Base-by-base conservation (phyloP, 768 basidiomycete species). In the Boletus eberwhitei region DNA sequence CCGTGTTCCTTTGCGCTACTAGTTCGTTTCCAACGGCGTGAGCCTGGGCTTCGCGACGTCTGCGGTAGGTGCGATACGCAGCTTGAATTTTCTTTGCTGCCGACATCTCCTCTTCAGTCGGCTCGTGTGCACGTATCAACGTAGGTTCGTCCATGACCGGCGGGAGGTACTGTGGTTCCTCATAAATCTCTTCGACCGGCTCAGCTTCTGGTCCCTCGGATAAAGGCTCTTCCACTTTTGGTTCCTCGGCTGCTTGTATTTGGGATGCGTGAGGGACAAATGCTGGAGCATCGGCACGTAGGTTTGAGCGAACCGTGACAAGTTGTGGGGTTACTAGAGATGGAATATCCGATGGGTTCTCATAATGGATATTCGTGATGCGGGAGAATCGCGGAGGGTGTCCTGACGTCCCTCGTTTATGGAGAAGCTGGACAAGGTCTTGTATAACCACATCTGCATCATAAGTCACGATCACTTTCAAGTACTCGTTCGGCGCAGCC, bases 351-450 rank as follows among this genome's bases (percentile, higher is more conserved):
- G 62, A 67, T 4, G 62, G 52, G 3, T 60, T 52, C 16, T 59
- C 45, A 61, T 65, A 78, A 5, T 70, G 44, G 29, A 77, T 64
- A 12, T 68, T 59, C 8, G 68, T 67, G 13, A 75, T 64, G 13
- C 64, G 61, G 2, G 43, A 36, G 21, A 65, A 31, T 19, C 9
- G 53, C 16, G n/a, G 13, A 3, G 39, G 39, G 4, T 5, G 32
- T 4, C 24, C 24, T 38, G 21, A 8, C 3, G 16, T 42, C 39
- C 52, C 51, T 40, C 45, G 38, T 12, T 53, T 57, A 34, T 67
- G 64, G 5, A 74, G 54, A 2, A 64, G 64, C 3, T 60, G 59
- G 0, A 65, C 60, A 1, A 74, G 54, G 36, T 61, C 61, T 39
- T 40, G 22, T 16, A 49, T 50, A 12, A 50, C 46, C 12, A 40